Evolutionary conservation across 2,329 filamentous ascomycete genomes (phyloP).

Genomic region (Ciborinia camelliae): DNA sequence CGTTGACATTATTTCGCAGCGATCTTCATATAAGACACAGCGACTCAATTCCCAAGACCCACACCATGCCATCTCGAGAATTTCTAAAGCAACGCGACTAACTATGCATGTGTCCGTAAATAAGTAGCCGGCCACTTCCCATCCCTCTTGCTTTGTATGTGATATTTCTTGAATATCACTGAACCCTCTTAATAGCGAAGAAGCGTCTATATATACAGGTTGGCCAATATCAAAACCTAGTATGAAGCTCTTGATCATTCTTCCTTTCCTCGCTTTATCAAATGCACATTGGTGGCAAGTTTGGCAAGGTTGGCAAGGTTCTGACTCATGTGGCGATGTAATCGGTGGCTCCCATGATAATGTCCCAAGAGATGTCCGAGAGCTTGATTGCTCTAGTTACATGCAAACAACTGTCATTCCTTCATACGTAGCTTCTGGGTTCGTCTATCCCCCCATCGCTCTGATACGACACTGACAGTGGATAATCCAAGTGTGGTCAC

Average conservation of each 20-base stretch:
- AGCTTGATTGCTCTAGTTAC: constrained; percentile 9
- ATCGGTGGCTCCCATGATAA: constrained; percentile 1
- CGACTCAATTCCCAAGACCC: not conserved
- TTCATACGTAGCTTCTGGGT: constrained; percentile 7
- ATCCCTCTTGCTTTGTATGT: not conserved
- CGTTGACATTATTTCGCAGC: not conserved
- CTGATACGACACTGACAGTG: not conserved
- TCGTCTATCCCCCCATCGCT: not conserved
- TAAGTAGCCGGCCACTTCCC: not conserved
- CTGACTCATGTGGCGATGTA: not conserved
- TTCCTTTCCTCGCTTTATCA: not conserved
- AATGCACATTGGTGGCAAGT: constrained; percentile 6
- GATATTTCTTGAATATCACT: not conserved
- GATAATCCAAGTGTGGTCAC: not conserved
- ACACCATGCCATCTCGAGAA: not conserved
- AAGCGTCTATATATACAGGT: not conserved
- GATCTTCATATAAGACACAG: not conserved
- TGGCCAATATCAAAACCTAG: not conserved
- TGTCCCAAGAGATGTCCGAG: constrained; percentile 5
- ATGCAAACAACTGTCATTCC: constrained; percentile 6
- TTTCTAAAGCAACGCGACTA: not conserved
- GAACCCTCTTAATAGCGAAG: not conserved
- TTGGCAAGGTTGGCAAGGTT: too few species aligned
- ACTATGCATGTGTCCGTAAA: not conserved
- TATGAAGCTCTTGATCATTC: not conserved